These are phyloP conservation scores for Rutidosis leptorrhynchoides DNA, from an alignment of 129 eudicot genomes.

Conservation along the genomic window DNA sequence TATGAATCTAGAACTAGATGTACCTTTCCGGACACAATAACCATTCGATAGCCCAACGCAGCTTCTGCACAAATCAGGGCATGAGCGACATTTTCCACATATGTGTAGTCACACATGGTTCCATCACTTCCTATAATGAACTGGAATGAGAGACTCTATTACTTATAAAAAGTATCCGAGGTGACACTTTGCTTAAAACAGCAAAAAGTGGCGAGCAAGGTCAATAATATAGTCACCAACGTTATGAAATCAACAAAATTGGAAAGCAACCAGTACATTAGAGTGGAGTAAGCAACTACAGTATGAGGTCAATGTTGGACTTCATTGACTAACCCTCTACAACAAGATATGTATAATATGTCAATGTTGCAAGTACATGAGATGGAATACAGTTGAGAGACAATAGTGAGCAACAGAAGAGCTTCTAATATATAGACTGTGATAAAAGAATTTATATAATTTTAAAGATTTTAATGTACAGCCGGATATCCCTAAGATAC, in stretches of 20 bases:
- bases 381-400: background rate
- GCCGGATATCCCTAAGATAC: conserved; percentile 10
- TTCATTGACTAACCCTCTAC: conserved; percentile 6
- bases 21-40: conserved; percentile 83
- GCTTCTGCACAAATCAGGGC: conserved; percentile 81
- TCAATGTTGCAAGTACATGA: conserved; percentile 9
- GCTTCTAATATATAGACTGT: background rate
- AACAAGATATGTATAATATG: conserved; percentile 5
- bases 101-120: conserved; percentile 70
- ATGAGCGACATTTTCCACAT: conserved; percentile 92
- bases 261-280: background rate
- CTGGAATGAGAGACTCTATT: conserved; percentile 77
- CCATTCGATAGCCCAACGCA: conserved; percentile 55
- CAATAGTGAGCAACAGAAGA: background rate
- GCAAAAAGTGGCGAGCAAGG: background rate
- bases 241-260: conserved; percentile 5
- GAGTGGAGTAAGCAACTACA: conserved; percentile 17
- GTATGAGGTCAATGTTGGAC: background rate
- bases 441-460: background rate
- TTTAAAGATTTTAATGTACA: conserved; percentile 10
- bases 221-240: conserved; percentile 1
- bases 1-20: conserved; percentile 2
- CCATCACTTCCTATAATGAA: conserved; percentile 81
- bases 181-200: background rate
- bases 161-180: conserved; percentile 45